phyloP scores from a whole-genome alignment of 2,329 filamentous ascomycete species.

The Purpureocillium lavendulum region DNA sequence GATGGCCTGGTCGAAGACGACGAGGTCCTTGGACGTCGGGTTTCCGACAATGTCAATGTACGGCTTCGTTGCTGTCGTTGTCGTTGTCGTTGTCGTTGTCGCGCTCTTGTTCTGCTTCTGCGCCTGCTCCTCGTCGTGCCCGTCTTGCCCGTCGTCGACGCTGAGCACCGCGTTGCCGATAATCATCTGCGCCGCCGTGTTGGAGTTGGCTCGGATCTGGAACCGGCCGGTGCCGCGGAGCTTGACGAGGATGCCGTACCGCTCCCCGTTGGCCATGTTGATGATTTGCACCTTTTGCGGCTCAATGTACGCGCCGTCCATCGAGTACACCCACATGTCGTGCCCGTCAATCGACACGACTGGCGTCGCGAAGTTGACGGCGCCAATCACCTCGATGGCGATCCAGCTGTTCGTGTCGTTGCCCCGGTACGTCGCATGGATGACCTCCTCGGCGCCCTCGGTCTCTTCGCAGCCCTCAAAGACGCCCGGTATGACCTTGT shows the following conservation, averaged over 20 bases:
- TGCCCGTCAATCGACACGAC: slow-evolving; percentile 43
- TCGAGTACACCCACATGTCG: slow-evolving; percentile 43
- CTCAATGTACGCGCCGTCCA: slow-evolving; percentile 45
- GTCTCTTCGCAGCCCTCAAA: slow-evolving; percentile 40
- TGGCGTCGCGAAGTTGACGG: slow-evolving; percentile 35
- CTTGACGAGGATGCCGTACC: slow-evolving; percentile 42
- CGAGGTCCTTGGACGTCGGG: slow-evolving; percentile 28
- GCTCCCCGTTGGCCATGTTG: slow-evolving; percentile 38
- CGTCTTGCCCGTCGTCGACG: slow-evolving; percentile 8
- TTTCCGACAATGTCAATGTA: slow-evolving; percentile 42
- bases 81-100: too few relatives aligned
- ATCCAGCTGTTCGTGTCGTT: slow-evolving; percentile 29
- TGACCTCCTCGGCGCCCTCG: slow-evolving; percentile 31
- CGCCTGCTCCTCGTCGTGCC: too few relatives aligned
- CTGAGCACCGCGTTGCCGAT: slow-evolving; percentile 41
- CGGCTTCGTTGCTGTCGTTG: too few relatives aligned
- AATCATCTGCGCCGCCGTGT: slow-evolving; percentile 43
- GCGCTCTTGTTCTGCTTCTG: too few relatives aligned
- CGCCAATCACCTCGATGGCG: slow-evolving; percentile 46
- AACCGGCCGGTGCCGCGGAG: slow-evolving; percentile 30
- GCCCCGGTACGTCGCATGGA: slow-evolving; percentile 18
- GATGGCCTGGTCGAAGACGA: slow-evolving; percentile 32
- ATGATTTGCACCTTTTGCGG: slow-evolving; percentile 41
- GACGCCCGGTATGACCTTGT: slow-evolving; percentile 27
- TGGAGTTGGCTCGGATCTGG: slow-evolving; percentile 43